Conservation (phyloP, 192 early-diverging fungal species). For the Mortierella antarctica region DNA sequence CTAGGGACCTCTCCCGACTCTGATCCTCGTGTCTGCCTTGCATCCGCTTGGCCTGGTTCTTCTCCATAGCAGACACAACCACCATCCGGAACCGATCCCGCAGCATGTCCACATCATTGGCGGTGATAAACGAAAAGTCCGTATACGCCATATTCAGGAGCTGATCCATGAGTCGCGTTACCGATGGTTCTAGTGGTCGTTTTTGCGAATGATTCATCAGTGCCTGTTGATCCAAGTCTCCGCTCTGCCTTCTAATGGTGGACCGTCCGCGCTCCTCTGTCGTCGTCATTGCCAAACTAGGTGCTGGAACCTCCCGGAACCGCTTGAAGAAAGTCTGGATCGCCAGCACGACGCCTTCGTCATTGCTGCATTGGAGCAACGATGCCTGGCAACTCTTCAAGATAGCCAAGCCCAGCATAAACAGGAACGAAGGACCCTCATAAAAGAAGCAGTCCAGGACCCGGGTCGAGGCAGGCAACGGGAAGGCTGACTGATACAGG, state of each 20-base stretch:
- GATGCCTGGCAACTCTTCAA: constrained; percentile 32
- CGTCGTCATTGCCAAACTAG: no score
- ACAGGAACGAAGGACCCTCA: constrained; percentile 28
- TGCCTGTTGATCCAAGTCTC: not conserved
- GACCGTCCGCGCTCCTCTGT: no score
- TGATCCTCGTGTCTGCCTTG: no score
- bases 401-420: constrained; percentile 43
- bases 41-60: no score
- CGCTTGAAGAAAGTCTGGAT: constrained; percentile 34
- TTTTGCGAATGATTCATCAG: not conserved
- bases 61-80: constrained; percentile 26
- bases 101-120: constrained; percentile 24
- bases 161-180: constrained; percentile 25
- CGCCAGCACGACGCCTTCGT: constrained; percentile 30
- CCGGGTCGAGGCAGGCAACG: constrained; percentile 5
- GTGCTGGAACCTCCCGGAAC: constrained; percentile 6
- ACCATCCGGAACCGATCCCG: constrained; percentile 41
- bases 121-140: constrained; percentile 37
- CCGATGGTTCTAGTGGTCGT: not conserved
- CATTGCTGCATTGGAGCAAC: constrained; percentile 28
- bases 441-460: constrained; percentile 47
- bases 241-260: not conserved
- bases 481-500: constrained; percentile 30
- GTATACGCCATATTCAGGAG: constrained; percentile 17
- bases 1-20: no score